Evolutionary conservation across 176 grass and related monocot genomes (phyloP), one percentile per base, ranked within the genome.

Genomic region (Luzula sylvatica): DNA sequence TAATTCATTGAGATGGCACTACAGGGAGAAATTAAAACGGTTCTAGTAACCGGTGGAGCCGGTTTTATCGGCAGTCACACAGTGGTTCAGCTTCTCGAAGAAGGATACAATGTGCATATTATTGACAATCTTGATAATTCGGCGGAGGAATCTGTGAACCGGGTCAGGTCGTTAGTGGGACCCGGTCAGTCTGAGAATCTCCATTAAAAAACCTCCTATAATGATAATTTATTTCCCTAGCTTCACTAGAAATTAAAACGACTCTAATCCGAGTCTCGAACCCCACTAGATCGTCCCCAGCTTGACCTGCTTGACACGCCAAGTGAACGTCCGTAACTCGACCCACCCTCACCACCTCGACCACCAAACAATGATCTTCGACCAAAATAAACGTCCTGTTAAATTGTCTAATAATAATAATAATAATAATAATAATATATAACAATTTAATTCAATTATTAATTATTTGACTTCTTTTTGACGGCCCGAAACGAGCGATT

Each of bases 61-160:
- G 78, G 82, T 2, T 94, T 87, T 72, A 94, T 94, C 67, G 82
- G 88, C 52, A 94, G 75, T 62, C 88, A 87, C 78, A 94, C 88
- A 12, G 78, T 68, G 75, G 68, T 94, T 18, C 88, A 70, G 55
- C 82, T 94, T 3, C 83, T 94, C 30, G 56, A 32, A 52, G 80
- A 71, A 61, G 82, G 82, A 0, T 80, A 60, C 78, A 54, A 21
- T 52, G 83, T 94, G 58, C 70, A 79, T 44, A 61, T 68, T 54
- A 78, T 94, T 38, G 88, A 94, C 75, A 94, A 87, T 75, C 80
- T 94, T 66, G 65, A 80, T 72, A 94, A 87, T 82, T 87, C 88
- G 45, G 79, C 74, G 15, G 78, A 75, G 1, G 88, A 80, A 66
- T 78, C 82, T 15, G 51, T 94, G 68, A 76, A 78, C 54, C 79